Base-by-base conservation (phyloP, 1,139 yeast species). In the Nakaseomyces glabratus region DNA sequence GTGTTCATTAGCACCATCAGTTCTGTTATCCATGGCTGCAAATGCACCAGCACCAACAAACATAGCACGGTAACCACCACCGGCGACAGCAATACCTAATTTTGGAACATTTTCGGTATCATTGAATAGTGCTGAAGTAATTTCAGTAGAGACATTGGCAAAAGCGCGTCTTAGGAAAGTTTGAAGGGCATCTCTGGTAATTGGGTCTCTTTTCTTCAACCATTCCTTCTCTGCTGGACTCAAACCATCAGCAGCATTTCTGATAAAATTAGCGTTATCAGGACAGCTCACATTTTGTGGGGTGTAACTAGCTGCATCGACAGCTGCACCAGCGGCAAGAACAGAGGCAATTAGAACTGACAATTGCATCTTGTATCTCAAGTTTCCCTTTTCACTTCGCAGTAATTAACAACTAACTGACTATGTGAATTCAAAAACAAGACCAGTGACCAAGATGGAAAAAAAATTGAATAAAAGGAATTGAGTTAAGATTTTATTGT, bases 61-160 rank as follows among this genome's bases (percentile, higher is more conserved):
- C 94, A 84, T 82, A 28, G 95, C 93, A 38, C 95, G 69, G 59
- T 82, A 85, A 3, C 95, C 93, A 51, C 96, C 96, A 22, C 96
- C 95, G 3, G 88, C 75, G 53, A 82, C 80, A 1, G 93, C 85
- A 12, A 84, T 52, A 4, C 79, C 95, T 35, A 84, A 65, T 35
- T 43, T 49, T 16, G 56, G 56, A 7, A 42, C 37, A 24, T 41
- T 34, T 22, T 9, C 35, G 16, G 29, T 24, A 12, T 17, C 16
- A 18, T 31, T 20, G 19, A 25, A 24, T 21, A 35, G 42, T 35
- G 71, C 63, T 46, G 76, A 60, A 4, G 57, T 17, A 6, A 40
- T 32, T 12, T 28, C 24, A 12, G 34, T 23, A 11, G 82, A 55
- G 47, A 50, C 46, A 24, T 71, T 61, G 49, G 80, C 51, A 36